These are phyloP conservation scores for Chaetomiaceae sp. DNA, from an alignment of 2,329 filamentous ascomycete genomes.

Conservation along the genomic window DNA sequence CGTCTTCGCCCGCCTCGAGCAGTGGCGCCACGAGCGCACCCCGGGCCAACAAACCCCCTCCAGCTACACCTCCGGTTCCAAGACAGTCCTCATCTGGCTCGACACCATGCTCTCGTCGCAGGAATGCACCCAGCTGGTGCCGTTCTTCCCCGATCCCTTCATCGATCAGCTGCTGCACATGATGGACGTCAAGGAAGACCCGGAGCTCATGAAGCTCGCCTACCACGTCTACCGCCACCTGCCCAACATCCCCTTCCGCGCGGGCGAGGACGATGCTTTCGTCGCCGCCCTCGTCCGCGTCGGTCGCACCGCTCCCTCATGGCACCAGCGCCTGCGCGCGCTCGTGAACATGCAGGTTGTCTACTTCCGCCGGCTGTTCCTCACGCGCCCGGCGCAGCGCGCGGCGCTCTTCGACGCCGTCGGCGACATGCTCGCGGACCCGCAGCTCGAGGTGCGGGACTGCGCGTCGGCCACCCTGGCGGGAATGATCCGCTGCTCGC, in stretches of 20 bases:
- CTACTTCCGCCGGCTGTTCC: conserved; percentile 92
- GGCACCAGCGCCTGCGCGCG: conserved; percentile 92
- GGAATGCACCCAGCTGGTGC: conserved; percentile 83
- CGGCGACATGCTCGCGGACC: conserved; percentile 88
- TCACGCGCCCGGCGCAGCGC: conserved; percentile 69
- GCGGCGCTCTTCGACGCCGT: conserved; percentile 82
- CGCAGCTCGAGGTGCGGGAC: conserved; percentile 88
- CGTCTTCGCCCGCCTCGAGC: conserved; percentile 73
- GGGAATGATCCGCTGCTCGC: conserved; percentile 97
- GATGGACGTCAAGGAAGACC: conserved; percentile 99
- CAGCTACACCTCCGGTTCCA: conserved; percentile 90
- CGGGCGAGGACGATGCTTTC: conserved; percentile 77
- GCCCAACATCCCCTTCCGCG: conserved; percentile 87
- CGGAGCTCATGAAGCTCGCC: conserved; percentile 85
- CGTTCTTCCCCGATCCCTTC: conserved; percentile 84
- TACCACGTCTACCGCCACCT: conserved; percentile 97
- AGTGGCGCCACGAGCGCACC: conserved; percentile 77
- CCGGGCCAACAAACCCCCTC: conserved; percentile 90
- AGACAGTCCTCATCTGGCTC: conserved; percentile 92
- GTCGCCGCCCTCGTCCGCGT: conserved; percentile 83
- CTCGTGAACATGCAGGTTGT: conserved; percentile 98
- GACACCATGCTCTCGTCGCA: conserved; percentile 86
- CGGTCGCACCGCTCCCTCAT: conserved; percentile 74
- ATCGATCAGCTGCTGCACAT: conserved; percentile 94
- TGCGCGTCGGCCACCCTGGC: conserved; percentile 89